Evolutionary conservation across 2,329 filamentous ascomycete genomes (phyloP).

Genomic region (Rutstroemia sydowiana): DNA sequence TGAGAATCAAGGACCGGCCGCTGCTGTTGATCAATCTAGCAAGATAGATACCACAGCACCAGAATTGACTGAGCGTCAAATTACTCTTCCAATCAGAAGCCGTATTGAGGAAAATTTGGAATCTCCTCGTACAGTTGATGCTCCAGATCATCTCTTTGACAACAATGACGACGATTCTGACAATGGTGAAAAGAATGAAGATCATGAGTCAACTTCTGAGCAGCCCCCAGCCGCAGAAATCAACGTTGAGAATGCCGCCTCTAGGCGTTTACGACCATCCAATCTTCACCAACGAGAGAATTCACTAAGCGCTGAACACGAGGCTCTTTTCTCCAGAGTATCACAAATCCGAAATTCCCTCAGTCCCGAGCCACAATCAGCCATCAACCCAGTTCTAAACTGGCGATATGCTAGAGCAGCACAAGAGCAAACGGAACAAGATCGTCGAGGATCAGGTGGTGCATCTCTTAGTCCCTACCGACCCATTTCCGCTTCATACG

Average conservation of each 20-base stretch:
- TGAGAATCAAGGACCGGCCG: too few species aligned
- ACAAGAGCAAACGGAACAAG: neutral
- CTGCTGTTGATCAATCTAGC: too few species aligned
- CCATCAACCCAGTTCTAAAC: neutral
- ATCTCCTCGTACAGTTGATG: slow-evolving; percentile 11
- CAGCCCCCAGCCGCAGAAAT: neutral
- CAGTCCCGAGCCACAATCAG: neutral
- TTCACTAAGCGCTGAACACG: slow-evolving; percentile 6
- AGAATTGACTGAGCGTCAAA: neutral
- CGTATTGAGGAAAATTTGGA: neutral
- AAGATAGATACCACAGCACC: neutral
- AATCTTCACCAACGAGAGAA: neutral
- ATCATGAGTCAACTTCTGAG: neutral
- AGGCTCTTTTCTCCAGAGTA: slow-evolving; percentile 7
- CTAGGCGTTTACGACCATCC: neutral
- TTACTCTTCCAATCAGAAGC: neutral
- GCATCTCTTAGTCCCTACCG: neutral
- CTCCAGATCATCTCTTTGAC: slow-evolving; percentile 11
- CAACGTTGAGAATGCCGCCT: neutral
- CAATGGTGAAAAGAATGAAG: neutral
- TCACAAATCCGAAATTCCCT: slow-evolving; percentile 1
- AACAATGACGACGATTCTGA: neutral
- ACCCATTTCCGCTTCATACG: neutral
- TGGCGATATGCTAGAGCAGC: neutral
- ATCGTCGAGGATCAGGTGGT: neutral